phyloP scores from a whole-genome alignment of 345 rosid species.

The Pugionium dolabratum region DNA sequence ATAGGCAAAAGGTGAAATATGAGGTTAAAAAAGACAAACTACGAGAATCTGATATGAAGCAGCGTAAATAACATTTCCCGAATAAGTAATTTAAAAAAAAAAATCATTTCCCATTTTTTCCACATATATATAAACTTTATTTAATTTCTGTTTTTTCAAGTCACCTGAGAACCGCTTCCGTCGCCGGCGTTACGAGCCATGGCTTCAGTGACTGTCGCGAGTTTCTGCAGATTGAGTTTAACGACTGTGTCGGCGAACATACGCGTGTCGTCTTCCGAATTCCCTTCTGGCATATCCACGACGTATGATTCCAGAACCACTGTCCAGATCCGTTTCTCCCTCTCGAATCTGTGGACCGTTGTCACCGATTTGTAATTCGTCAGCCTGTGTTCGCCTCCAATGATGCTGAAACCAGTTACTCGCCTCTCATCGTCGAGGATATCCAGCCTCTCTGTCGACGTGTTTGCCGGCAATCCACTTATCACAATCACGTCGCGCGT shows the following conservation, averaged over 20 bases:
- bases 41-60: slow-evolving; percentile 8
- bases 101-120: not conserved
- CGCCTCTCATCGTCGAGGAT: slow-evolving; percentile 56
- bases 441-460: slow-evolving; percentile 77
- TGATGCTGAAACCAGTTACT: slow-evolving; percentile 62
- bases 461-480: slow-evolving; percentile 71
- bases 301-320: slow-evolving; percentile 79
- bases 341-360: slow-evolving; percentile 57
- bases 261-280: slow-evolving; percentile 88
- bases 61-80: slow-evolving; percentile 20
- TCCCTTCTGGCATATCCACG: slow-evolving; percentile 91
- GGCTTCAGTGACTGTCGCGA: slow-evolving; percentile 70
- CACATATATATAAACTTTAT: not conserved
- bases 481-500: slow-evolving; percentile 70
- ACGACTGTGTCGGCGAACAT: slow-evolving; percentile 86
- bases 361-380: slow-evolving; percentile 76
- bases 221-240: slow-evolving; percentile 75
- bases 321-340: slow-evolving; percentile 56
- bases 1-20: not conserved
- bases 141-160: not conserved
- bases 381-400: slow-evolving; percentile 77
- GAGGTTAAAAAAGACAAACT: slow-evolving; percentile 14
- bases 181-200: slow-evolving; percentile 49
- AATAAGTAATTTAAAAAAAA: not conserved
- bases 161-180: slow-evolving; percentile 43